A percentile compares a stretch with the other conserved stretches of the same genome.
Conservation (phyloP, 176 grass and related monocot species). For the Cenchrus fungigraminus region DNA sequence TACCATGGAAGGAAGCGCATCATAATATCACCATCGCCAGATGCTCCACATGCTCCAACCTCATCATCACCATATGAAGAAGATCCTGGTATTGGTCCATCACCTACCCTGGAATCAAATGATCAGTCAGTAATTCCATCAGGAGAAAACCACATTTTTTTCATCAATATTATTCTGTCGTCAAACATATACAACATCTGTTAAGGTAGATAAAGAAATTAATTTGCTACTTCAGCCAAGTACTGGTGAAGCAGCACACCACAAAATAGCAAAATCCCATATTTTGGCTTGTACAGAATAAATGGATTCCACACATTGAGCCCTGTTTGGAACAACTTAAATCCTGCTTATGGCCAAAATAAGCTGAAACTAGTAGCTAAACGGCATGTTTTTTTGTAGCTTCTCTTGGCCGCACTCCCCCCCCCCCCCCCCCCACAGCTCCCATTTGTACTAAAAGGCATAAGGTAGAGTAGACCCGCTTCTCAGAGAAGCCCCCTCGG, state of each 20-base stretch:
- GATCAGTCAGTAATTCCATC: slow-evolving; percentile 16
- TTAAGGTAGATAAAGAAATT: not conserved
- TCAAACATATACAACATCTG: not conserved
- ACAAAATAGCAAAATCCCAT: too few relatives aligned
- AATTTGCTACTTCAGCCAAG: not conserved
- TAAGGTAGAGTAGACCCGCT: too few relatives aligned
- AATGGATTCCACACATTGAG: not conserved
- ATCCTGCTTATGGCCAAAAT: too few relatives aligned
- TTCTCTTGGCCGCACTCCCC: too few relatives aligned
- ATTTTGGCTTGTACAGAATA: not conserved
- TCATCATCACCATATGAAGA: slow-evolving; percentile 89
- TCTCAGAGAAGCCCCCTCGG: not conserved
- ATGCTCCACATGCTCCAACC: slow-evolving; percentile 87
- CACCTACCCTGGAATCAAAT: slow-evolving; percentile 78
- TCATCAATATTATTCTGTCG: not conserved
- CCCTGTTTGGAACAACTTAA: too few relatives aligned
- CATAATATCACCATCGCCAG: slow-evolving; percentile 97
- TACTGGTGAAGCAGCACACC: too few relatives aligned
- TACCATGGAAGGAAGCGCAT: slow-evolving; percentile 99
- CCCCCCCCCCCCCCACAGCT: too few relatives aligned
- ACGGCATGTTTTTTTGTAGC: too few relatives aligned
- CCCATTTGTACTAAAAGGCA: too few relatives aligned
- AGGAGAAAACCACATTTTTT: not conserved
- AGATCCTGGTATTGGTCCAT: slow-evolving; percentile 88
- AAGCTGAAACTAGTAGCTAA: too few relatives aligned